These are phyloP conservation scores for Termitomyces sp. DNA, from an alignment of 1,284 basidiomycete genomes.

Conservation along the genomic window DNA sequence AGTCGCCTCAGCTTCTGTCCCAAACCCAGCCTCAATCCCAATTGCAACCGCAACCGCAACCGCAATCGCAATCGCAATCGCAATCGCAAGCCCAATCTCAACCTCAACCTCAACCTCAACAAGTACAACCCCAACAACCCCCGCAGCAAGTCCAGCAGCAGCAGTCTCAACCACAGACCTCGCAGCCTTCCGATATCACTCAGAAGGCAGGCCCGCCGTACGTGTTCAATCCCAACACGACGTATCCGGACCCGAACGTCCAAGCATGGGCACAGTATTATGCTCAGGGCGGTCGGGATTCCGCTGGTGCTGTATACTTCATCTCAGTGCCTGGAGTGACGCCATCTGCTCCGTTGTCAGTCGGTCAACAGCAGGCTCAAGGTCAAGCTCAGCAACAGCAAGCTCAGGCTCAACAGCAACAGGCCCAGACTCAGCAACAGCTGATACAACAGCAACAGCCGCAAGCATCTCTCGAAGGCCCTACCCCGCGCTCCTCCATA, in stretches of 20 bases:
- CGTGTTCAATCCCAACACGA: conserved; percentile 57
- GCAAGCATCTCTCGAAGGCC: neutral
- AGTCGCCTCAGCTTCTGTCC: conserved; percentile 22
- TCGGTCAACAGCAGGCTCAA: conserved; percentile 1
- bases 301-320: conserved; percentile 70
- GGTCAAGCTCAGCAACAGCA: conserved; percentile 10
- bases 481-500: conserved; percentile 1
- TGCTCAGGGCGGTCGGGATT: conserved; percentile 65
- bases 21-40: conserved; percentile 21
- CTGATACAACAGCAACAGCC: conserved; percentile 10
- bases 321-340: conserved; percentile 63
- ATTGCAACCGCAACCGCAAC: no score
- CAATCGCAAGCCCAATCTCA: conserved; percentile 9
- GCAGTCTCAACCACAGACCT: conserved; percentile 20
- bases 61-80: conserved; percentile 24
- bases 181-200: conserved; percentile 21
- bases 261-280: conserved; percentile 82
- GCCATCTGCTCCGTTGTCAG: conserved; percentile 8
- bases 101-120: conserved; percentile 17
- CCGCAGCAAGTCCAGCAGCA: conserved; percentile 21
- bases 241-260: conserved; percentile 67
- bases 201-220: conserved; percentile 55
- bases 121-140: conserved; percentile 7
- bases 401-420: neutral
- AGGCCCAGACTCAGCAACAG: conserved; percentile 15